phyloP scores from a whole-genome alignment of 768 basidiomycete genomes.

The Clathrus columnatus region DNA sequence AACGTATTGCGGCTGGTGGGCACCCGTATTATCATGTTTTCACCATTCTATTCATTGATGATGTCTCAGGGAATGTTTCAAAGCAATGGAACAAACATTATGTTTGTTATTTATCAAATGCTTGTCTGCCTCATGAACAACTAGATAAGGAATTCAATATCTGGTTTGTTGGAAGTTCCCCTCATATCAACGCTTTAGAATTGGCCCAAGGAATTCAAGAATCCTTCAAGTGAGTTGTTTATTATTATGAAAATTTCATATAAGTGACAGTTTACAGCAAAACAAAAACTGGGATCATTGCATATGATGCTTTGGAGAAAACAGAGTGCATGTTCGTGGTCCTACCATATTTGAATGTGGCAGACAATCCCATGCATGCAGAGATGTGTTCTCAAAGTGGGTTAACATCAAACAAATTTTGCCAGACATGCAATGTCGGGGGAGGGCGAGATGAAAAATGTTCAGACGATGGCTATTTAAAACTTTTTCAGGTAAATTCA shows the following conservation, averaged over 20 bases:
- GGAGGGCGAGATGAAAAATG: constrained; percentile 19
- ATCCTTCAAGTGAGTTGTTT: constrained; percentile 1
- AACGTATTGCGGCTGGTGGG: constrained; percentile 14
- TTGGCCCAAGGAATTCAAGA: background rate
- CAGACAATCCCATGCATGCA: constrained; percentile 16
- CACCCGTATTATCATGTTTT: constrained; percentile 18
- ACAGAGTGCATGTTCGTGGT: background rate
- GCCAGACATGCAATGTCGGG: constrained; percentile 27
- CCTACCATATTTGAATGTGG: constrained; percentile 17
- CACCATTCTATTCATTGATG: constrained; percentile 27
- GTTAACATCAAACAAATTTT: constrained; percentile 29
- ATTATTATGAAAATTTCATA: background rate
- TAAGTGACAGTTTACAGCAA: background rate
- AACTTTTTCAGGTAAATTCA: constrained; percentile 17
- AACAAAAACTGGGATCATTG: background rate
- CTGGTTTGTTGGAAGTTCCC: constrained; percentile 24
- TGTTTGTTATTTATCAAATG: constrained; percentile 29
- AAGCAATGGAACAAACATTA: constrained; percentile 34
- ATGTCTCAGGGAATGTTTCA: constrained; percentile 27
- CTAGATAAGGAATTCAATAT: constrained; percentile 26
- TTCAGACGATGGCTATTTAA: constrained; percentile 20
- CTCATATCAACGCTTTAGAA: constrained; percentile 11
- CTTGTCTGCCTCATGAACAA: constrained; percentile 19
- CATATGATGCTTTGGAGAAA: background rate
- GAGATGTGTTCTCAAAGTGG: constrained; percentile 13